These are phyloP conservation scores for Friedmanniomyces simplex DNA, from an alignment of 495 filamentous ascomycete genomes.

Conservation along the genomic window DNA sequence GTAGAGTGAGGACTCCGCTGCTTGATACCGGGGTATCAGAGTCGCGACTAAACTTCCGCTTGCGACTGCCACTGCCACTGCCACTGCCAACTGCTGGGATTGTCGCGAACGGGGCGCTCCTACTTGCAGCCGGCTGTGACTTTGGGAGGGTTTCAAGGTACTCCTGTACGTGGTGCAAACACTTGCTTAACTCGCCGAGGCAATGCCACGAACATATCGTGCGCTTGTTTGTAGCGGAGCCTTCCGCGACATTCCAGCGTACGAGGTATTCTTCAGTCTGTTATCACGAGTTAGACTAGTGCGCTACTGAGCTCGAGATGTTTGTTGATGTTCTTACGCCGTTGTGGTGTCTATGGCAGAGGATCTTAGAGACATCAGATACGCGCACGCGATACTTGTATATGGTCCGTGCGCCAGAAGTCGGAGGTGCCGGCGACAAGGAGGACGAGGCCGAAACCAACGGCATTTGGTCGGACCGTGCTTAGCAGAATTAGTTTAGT, in stretches of 20 bases:
- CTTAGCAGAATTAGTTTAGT: neutral
- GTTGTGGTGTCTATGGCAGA: slow-evolving; percentile 16
- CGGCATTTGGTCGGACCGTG: neutral
- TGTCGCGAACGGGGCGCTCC: neutral
- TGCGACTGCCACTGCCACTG: neutral
- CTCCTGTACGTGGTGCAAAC: slow-evolving; percentile 27
- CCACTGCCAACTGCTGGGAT: neutral
- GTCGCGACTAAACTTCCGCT: slow-evolving; percentile 4
- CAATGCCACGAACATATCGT: slow-evolving; percentile 29
- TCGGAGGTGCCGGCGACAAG: neutral
- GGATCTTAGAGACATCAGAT: slow-evolving; percentile 12
- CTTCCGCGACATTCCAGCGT: slow-evolving; percentile 21
- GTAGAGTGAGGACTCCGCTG: neutral
- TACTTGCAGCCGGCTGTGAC: neutral
- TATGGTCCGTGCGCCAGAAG: slow-evolving; percentile 4
- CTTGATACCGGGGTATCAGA: no score
- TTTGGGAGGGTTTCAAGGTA: slow-evolving; percentile 25
- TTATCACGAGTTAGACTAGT: slow-evolving; percentile 1
- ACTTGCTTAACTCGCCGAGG: slow-evolving; percentile 23
- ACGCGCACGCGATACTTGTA: neutral
- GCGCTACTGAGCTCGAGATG: neutral
- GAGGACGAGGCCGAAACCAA: neutral
- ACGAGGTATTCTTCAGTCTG: slow-evolving; percentile 32
- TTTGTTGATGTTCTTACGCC: slow-evolving; percentile 7
- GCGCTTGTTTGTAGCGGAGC: neutral